These are phyloP conservation scores for Zopfia rhizophila DNA, from an alignment of 2,329 filamentous ascomycete species.

Conservation along the genomic window DNA sequence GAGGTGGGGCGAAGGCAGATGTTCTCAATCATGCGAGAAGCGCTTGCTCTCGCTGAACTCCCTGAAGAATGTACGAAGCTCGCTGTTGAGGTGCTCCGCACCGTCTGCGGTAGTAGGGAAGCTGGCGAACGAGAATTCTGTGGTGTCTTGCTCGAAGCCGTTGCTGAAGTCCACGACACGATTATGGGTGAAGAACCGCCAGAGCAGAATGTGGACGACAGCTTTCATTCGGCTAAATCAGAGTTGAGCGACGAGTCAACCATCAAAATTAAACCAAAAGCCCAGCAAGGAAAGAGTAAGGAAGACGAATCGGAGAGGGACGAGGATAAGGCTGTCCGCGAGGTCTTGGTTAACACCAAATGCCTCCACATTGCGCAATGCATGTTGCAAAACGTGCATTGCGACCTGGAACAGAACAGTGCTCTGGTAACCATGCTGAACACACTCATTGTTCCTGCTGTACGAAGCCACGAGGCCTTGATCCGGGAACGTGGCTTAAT, in stretches of 20 bases:
- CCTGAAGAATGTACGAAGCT: slow-evolving; percentile 94
- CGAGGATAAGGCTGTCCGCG: slow-evolving; percentile 79
- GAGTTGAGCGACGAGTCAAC: slow-evolving; percentile 77
- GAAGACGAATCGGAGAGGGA: slow-evolving; percentile 61
- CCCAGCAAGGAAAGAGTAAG: slow-evolving; percentile 37
- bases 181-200: slow-evolving; percentile 66
- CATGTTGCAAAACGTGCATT: slow-evolving; percentile 93
- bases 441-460: slow-evolving; percentile 93
- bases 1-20: slow-evolving; percentile 95
- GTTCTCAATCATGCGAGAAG: slow-evolving; percentile 89
- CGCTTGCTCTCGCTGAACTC: slow-evolving; percentile 84
- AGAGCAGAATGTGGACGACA: slow-evolving; percentile 66
- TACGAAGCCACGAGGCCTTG: slow-evolving; percentile 90
- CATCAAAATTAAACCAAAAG: slow-evolving; percentile 51
- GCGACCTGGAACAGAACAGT: slow-evolving; percentile 86
- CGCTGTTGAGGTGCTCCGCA: slow-evolving; percentile 80
- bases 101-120: slow-evolving; percentile 79
- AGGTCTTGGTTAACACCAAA: slow-evolving; percentile 98
- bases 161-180: slow-evolving; percentile 95
- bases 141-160: slow-evolving; percentile 87
- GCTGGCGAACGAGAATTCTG: slow-evolving; percentile 85
- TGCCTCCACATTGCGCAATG: slow-evolving; percentile 97
- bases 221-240: slow-evolving; percentile 92
- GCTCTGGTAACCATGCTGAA: slow-evolving; percentile 98
- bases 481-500: slow-evolving; percentile 90